These are phyloP conservation scores for Salvia rosmarinus DNA, from an alignment of 257 asterid species.

Conservation along the genomic window DNA sequence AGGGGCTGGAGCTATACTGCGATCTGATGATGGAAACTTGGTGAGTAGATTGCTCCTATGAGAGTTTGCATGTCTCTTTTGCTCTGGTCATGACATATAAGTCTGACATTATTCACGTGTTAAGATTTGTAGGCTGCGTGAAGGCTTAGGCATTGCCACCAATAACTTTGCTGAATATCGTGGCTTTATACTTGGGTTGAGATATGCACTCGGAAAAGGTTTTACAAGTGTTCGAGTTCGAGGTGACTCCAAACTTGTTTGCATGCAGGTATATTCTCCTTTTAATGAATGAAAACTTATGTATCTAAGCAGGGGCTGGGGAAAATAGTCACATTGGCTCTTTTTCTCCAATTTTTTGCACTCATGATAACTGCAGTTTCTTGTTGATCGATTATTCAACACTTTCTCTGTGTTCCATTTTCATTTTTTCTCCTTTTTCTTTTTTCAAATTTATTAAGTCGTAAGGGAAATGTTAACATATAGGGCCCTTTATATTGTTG, in stretches of 20 bases:
- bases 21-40: slow-evolving; percentile 89
- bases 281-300: neutral
- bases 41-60: slow-evolving; percentile 42
- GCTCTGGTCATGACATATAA: slow-evolving; percentile 2
- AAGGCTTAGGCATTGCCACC: slow-evolving; percentile 95
- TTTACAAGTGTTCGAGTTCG: slow-evolving; percentile 86
- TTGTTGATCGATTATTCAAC: neutral
- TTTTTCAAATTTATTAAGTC: neutral
- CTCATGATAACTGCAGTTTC: neutral
- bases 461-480: neutral
- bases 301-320: neutral
- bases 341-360: neutral
- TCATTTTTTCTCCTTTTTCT: neutral
- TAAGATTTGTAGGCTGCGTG: slow-evolving; percentile 86
- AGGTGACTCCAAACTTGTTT: slow-evolving; percentile 96
- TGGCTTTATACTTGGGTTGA: slow-evolving; percentile 86
- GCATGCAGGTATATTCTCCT: slow-evolving; percentile 85
- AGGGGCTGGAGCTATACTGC: slow-evolving; percentile 91
- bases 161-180: slow-evolving; percentile 95
- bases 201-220: slow-evolving; percentile 78
- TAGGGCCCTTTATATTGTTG: neutral
- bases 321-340: neutral
- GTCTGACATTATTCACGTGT: slow-evolving; percentile 35
- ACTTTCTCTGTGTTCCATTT: neutral
- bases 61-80: slow-evolving; percentile 10